Evolutionary conservation across 257 asterid genomes (phyloP), one percentile per base, ranked within the genome.

Genomic region (Vinca minor): DNA sequence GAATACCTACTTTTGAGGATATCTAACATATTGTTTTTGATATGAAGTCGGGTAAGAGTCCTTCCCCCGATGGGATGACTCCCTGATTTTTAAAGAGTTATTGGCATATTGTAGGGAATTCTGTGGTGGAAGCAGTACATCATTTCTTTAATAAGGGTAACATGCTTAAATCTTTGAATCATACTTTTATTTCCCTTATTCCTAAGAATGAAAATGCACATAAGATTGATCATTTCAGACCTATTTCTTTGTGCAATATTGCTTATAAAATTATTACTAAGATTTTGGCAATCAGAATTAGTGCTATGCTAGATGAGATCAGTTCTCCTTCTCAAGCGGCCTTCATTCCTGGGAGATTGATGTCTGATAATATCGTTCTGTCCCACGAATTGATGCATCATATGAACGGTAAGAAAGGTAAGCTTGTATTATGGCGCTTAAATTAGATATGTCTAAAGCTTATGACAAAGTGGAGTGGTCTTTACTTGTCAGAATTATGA

Each of bases 221-320:
- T 6, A 49, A 8, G 20, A 29, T 49, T 28, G 26, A 23, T 0
- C 26, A 49, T 1, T 49, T n/a, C 13, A 2, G 56, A 7, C 28
- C 56, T 20, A 49, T 49, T 4, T n/a, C 56, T 1, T 9, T 49
- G 0, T 49, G 56, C 7, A 49, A 49, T 18, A 29, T 49, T 0
- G 10, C 20, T 2, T 49, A 56, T 31, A 53, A 52, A 53, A 52
- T 38, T 52, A 28, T 56, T 69, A 66, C 60, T 58, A 68, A 73
- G 32, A 60, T 56, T 15, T 56, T 42, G 39, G 47, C 32, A 67
- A 70, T 53, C 8, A 8, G 3, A 18, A 0, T 42, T 2, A 14
- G 11, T 0, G 3, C 47, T 42, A 5, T 42, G 2, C 4, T 42
- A 2, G 47, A 42, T 4, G 2, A 2, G 2, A 1, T 42, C 3